Base-by-base conservation (phyloP, 2,329 filamentous ascomycete genomes). In the Blastomyces emzantsi region DNA sequence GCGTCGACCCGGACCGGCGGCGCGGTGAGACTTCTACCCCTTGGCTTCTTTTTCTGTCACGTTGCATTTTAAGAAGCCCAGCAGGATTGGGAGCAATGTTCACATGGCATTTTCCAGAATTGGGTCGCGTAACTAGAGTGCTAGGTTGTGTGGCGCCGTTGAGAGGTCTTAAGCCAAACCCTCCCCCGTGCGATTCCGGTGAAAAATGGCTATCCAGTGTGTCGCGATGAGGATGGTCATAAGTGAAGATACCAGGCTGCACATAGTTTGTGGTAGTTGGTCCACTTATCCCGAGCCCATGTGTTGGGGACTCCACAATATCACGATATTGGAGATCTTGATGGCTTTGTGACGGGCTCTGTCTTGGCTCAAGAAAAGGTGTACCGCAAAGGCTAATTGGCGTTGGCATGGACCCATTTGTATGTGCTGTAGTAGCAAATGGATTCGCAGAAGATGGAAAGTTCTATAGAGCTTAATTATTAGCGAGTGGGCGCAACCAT, bases 81-180 rank as follows among this genome's bases (percentile, higher is more conserved):
- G 73, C 72, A 22, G 76, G 76, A 47, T 78, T 69, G 1, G 76
- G 76, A 15, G 76, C 72, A 54, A 78, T 78, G 36, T 63, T 69
- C 45, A 77, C 67, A 2, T 74, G 75, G 0, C 67, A 69, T 36
- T 63, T 64, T 30, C 70, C 69, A 63, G 28, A 43, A 22, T 28
- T 71, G 73, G 19, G 67, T 57, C 49, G 57, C 28, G 68, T 68
- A 8, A 64, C 66, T n/a, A 66, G 68, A 52, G 70, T 68, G 62
- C 62, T 63, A 41, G 52, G 61, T 43, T 62, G 70, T 58, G 39
- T 63, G 61, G 62, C 70, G 74, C 63, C 64, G 8, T 66, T 54
- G 19, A 66, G 66, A 59, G 69, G 57, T 56, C 57, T 69, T 55
- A 63, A 67, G 30, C 66, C 65, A 54, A 71, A 73, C 9, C 45